Conservation (phyloP, 169 alveolate genomes). For the Plasmodium sp. region DNA sequence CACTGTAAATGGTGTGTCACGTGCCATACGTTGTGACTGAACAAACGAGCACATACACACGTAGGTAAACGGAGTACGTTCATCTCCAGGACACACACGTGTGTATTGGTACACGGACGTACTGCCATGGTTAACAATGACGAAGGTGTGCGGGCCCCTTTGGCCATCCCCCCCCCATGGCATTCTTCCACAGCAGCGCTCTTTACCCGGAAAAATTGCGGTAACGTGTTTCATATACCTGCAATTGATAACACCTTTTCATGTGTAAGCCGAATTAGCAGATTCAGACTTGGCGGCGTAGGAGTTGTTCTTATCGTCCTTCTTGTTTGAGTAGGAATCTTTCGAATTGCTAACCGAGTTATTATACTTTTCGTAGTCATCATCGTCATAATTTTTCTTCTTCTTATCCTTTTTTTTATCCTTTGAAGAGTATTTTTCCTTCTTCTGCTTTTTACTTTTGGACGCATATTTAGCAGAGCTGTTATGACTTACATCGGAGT, state of each 20-base stretch:
- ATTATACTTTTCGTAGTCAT: not conserved
- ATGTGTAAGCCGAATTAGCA: constrained; percentile 7
- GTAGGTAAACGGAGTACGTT: not conserved
- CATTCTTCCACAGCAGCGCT: not conserved
- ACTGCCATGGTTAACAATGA: not conserved
- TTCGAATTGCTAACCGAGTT: constrained; percentile 12
- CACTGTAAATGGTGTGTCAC: not conserved
- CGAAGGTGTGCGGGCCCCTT: not conserved
- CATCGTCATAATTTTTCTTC: constrained; percentile 13
- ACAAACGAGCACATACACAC: not conserved
- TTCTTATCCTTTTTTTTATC: constrained; percentile 38
- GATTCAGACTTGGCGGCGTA: constrained; percentile 4
- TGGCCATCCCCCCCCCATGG: not conserved
- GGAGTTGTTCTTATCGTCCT: constrained; percentile 7
- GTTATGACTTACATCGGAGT: constrained; percentile 15
- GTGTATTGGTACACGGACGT: not conserved
- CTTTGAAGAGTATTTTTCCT: constrained; percentile 15
- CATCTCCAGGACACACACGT: not conserved
- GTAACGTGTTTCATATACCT: not conserved
- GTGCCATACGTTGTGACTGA: not conserved
- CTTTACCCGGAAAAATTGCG: not conserved
- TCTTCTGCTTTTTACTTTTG: constrained; percentile 20
- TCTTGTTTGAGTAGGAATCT: constrained; percentile 4
- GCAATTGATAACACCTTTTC: not conserved
- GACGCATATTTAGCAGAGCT: constrained; percentile 26